phyloP scores from a whole-genome alignment of 768 basidiomycete genomes.

The Neoboletus magnificus region DNA sequence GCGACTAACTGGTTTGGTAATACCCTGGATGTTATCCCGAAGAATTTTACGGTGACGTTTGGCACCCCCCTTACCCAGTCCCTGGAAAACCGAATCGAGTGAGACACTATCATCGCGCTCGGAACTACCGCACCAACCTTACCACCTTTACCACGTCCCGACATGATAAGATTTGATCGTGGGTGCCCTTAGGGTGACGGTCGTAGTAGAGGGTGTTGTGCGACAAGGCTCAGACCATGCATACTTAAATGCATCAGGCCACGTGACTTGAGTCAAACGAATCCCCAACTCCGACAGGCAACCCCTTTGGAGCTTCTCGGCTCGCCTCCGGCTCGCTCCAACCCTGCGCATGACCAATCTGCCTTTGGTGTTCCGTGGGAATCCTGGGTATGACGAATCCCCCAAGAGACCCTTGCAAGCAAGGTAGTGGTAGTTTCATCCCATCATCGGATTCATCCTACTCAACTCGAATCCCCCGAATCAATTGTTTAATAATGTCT shows the following conservation, averaged over 20 bases:
- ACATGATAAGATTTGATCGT: slow-evolving; percentile 44
- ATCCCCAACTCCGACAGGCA: too few relatives aligned
- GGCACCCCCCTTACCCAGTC: slow-evolving; percentile 82
- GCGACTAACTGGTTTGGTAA: slow-evolving; percentile 18
- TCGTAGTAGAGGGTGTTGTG: not conserved
- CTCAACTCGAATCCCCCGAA: not conserved
- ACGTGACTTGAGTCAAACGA: slow-evolving; percentile 8
- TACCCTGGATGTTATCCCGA: slow-evolving; percentile 69
- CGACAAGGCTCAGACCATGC: not conserved
- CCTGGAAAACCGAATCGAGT: slow-evolving; percentile 33
- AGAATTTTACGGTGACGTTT: slow-evolving; percentile 84
- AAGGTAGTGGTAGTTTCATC: too few relatives aligned
- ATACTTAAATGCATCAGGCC: not conserved
- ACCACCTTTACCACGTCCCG: slow-evolving; percentile 85
- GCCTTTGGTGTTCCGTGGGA: too few relatives aligned
- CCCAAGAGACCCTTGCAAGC: too few relatives aligned
- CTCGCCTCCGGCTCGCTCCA: too few relatives aligned
- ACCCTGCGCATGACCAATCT: too few relatives aligned
- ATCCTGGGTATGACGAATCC: too few relatives aligned
- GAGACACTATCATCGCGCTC: not conserved
- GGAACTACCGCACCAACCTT: slow-evolving; percentile 37
- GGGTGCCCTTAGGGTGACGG: slow-evolving; percentile 2
- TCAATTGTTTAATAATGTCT: not conserved
- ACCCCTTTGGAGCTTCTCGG: too few relatives aligned
- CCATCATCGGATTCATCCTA: not conserved